Evolutionary conservation across 176 grass and related monocot species (phyloP), one percentile per base, ranked within the genome.

Genomic region (Ananas comosus): DNA sequence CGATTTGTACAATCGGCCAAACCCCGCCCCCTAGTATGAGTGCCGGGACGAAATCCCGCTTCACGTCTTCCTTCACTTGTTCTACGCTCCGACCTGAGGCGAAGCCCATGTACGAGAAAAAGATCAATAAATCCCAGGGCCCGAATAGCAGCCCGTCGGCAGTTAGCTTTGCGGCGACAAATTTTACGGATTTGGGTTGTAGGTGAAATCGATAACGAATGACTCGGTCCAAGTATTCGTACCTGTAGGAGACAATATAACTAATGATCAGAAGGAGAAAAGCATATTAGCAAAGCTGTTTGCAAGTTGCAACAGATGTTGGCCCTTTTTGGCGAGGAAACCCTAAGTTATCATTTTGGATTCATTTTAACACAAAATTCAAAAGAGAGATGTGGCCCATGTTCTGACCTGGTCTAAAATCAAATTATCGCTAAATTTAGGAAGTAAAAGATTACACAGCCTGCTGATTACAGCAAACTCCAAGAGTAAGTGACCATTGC

Each of bases 1-100:
- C 86, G 1, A 97, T 67, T 64, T 97, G 93, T 22, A 97, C 89
- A 3, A 83, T 65, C 11, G 93, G 93, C 93, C 93, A 92, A 54
- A 97, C 71, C 12, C 65, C 53, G 48, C 79, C 84, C 16, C 80
- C 93, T 12, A 97, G 22, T 9, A 81, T 78, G 18, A 97, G 82
- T 63, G 93, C 89, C 9, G 89, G 93, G 66, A 92, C 68, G 53
- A 91, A 87, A 51, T 97, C 94, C 79, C 94, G 87, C 64, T 90
- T 97, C 79, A 97, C 94, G 13, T 97, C 89, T 61, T 97, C 86
- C 76, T 86, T 97, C 71, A 97, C 82, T 67, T 97, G 89, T 22
- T 84, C 61, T 16, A 83, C 12, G 11, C 65, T 85, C 71, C 79
- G 81, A 18, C 89, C 89, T 49, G 80, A 83, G 13, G 89, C 82